Conservation (phyloP, 2,329 filamentous ascomycete species). For the Scopulariopsis brevicaulis region DNA sequence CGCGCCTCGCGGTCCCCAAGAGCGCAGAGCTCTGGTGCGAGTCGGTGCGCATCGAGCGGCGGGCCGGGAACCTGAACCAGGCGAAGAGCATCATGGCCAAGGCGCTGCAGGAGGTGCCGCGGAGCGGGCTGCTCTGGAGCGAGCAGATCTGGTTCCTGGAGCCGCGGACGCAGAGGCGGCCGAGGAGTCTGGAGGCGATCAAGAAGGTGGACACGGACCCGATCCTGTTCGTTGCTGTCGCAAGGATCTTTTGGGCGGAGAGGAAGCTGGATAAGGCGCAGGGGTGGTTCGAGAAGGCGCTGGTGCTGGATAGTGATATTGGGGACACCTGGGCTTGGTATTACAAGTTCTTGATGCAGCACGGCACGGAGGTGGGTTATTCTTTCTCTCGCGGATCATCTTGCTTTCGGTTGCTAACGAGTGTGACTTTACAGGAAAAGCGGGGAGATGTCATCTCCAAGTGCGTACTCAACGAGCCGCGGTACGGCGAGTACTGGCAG, state of each 20-base stretch:
- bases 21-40: slow-evolving; percentile 81
- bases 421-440: slow-evolving; percentile 51
- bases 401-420: not conserved
- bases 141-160: slow-evolving; percentile 96
- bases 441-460: slow-evolving; percentile 71
- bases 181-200: slow-evolving; percentile 84
- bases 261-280: slow-evolving; percentile 85
- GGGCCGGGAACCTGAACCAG: slow-evolving; percentile 71
- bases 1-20: slow-evolving; percentile 77
- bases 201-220: slow-evolving; percentile 94
- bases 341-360: slow-evolving; percentile 82
- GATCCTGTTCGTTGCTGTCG: slow-evolving; percentile 79
- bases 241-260: slow-evolving; percentile 93
- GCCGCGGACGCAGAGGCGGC: slow-evolving; percentile 81
- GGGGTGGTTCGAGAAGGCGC: slow-evolving; percentile 95
- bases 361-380: slow-evolving; percentile 57
- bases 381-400: not conserved
- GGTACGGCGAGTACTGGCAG: slow-evolving; percentile 91
- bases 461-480: slow-evolving; percentile 72
- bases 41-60: slow-evolving; percentile 83
- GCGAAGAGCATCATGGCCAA: slow-evolving; percentile 89
- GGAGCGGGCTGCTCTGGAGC: slow-evolving; percentile 78
- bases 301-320: slow-evolving; percentile 73
- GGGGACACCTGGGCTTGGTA: slow-evolving; percentile 99
- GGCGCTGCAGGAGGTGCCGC: slow-evolving; percentile 83